These are phyloP conservation scores for Podospora conica DNA, from an alignment of 495 filamentous ascomycete genomes.

Conservation along the genomic window DNA sequence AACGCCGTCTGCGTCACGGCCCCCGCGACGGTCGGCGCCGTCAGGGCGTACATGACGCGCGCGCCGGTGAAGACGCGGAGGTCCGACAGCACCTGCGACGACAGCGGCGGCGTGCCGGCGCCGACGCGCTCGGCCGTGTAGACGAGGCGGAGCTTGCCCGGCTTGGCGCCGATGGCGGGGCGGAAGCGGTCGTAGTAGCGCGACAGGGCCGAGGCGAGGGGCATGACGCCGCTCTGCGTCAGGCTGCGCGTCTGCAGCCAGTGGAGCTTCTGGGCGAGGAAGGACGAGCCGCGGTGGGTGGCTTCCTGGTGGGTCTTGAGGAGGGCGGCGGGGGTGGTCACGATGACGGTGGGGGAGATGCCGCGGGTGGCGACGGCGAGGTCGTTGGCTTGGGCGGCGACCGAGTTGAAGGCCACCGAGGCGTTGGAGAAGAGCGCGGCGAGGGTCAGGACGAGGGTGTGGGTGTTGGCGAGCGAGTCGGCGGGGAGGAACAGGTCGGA, in stretches of 20 bases:
- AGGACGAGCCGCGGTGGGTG: conserved; percentile 38
- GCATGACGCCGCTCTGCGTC: conserved; percentile 64
- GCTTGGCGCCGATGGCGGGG: conserved; percentile 55
- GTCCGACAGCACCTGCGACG: conserved; percentile 64
- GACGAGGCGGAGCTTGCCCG: conserved; percentile 70
- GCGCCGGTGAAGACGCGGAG: conserved; percentile 73
- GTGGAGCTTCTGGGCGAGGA: conserved; percentile 47
- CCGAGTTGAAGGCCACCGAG: conserved; percentile 83
- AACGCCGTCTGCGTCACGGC: conserved; percentile 76
- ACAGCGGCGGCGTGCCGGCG: conserved; percentile 48
- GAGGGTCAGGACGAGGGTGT: conserved; percentile 73
- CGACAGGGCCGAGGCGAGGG: conserved; percentile 54
- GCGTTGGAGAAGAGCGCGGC: conserved; percentile 77
- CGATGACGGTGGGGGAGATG: conserved; percentile 75
- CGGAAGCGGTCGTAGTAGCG: conserved; percentile 55
- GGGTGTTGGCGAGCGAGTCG: conserved; percentile 70
- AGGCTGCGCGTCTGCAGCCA: conserved; percentile 64
- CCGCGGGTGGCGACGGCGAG: conserved; percentile 63
- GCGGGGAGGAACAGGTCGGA: conserved; percentile 84
- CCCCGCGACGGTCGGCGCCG: conserved; percentile 74
- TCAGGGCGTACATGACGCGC: conserved; percentile 78
- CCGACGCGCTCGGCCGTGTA: conserved; percentile 58
- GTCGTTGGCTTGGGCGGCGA: conserved; percentile 63
- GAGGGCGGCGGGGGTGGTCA: conserved; percentile 70
- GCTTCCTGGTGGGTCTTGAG: conserved; percentile 54